Base-by-base conservation (phyloP, 345 rosid species). In the Linum trigynum region DNA sequence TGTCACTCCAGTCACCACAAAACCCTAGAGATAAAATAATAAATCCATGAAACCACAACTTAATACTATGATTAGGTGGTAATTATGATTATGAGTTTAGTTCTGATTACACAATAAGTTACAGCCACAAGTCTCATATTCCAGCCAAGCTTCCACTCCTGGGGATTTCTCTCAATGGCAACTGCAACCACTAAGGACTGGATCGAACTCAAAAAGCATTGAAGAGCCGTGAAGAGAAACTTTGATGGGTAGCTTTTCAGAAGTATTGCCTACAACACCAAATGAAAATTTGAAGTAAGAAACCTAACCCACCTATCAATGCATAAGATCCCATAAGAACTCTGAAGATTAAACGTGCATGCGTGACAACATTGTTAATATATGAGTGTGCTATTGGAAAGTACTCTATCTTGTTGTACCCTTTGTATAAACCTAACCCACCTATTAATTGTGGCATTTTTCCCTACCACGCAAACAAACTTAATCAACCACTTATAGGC, bases 101-200 rank as follows among this genome's bases (percentile, higher is more conserved):
- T 23, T 23, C 0, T 41, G 9, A 12, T 78, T 88, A 94, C 97
- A 39, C 99, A 88, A 62, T 94, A 94, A 62, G 83, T 75, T 5
- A 94, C 90, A 1, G 99, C 85, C 1, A 85, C 60, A 62, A 94
- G 95, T 61, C 86, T 72, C 67, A 90, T 67, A 71, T 94, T 78
- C 95, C 90, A 94, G 5, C 92, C 95, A 55, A 94, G 75, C 75
- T 70, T 78, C 99, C 99, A 94, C 50, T 86, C 82, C 2, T 57
- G 38, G 23, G 83, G 85, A 68, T 90, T 82, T 83, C 97, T 83
- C 64, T 75, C 97, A 15, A 86, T n/a, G 57, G 83, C 85, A 75
- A 90, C 75, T 35, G 99, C 99, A 62, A 94, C 80, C 41, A 61
- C 70, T 23, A 94, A 85, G 0, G 96, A 84, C 16, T 90, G 97